Base-by-base conservation (phyloP, 345 rosid genomes). In the Angophora floribunda region DNA sequence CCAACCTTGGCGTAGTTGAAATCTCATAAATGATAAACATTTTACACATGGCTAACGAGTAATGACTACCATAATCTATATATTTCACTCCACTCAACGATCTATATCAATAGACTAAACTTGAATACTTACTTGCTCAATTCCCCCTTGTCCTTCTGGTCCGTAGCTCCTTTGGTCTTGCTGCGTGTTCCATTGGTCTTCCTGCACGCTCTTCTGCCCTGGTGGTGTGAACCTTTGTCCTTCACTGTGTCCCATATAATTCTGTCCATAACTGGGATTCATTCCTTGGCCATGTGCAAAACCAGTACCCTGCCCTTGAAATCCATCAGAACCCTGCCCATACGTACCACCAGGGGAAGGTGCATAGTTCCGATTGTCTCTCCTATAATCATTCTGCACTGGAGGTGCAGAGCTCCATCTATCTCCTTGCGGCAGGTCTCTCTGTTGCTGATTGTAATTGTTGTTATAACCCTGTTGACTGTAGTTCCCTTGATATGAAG, bases 401-500 rank as follows among this genome's bases (percentile, higher is more conserved):
- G 90, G 41, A 51, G 87, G 87, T 45, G 59, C 86, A 84, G 87
- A 30, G 87, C 80, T 87, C 85, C 90, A 65, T 75, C 63, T 89
- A 26, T 87, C 88, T 91, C 93, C 93, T 88, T 92, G 93, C 49
- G 90, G 89, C 52, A 85, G 87, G 86, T 93, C 90, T 94, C 92
- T 91, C 86, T 53, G 92, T 17, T 88, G 92, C 87, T 87, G 94
- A 85, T 80, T 55, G 85, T 88, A 92, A 85, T 85, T 92, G 90
- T 89, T 91, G 57, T 94, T 91, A 79, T 89, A 93, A 36, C 91
- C 89, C 79, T 88, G 93, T 89, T 89, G 96, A 90, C 88, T 90
- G 78, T 89, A 90, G 70, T 88, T 88, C 36, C 92, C 92, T 91
- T 92, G 93, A 87, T 87, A 82, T 6, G 93, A 70, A 30, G 94